These are phyloP conservation scores for Hypoxylon cercidicola DNA, from an alignment of 495 filamentous ascomycete species.

Conservation along the genomic window DNA sequence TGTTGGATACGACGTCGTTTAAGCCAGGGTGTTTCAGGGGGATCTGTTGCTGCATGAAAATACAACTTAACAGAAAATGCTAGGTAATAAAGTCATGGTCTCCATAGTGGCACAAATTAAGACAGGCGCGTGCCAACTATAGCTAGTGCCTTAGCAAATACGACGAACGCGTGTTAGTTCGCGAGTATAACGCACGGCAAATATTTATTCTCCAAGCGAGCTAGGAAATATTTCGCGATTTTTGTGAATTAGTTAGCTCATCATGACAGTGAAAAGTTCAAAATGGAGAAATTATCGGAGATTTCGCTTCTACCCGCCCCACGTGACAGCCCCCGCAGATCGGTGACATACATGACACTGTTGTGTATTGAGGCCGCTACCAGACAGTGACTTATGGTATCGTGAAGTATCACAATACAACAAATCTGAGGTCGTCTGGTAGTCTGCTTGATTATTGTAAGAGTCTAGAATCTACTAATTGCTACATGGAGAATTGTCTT, in stretches of 20 bases:
- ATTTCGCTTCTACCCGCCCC: neutral
- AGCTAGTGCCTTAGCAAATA: constrained; percentile 8
- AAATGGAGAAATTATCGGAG: neutral
- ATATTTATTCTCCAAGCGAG: neutral
- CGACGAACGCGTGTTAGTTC: neutral
- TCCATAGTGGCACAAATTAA: constrained; percentile 3
- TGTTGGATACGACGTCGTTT: constrained; percentile 8
- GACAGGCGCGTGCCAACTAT: neutral
- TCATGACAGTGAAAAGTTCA: neutral
- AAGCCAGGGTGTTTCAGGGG: constrained; percentile 26
- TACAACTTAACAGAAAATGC: constrained; percentile 15
- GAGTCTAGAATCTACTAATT: too few species aligned
- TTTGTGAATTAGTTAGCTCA: neutral
- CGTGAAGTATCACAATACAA: too few species aligned
- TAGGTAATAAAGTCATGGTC: neutral
- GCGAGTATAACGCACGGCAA: neutral
- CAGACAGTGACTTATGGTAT: too few species aligned
- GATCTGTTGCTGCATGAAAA: constrained; percentile 13
- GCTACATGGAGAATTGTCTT: too few species aligned
- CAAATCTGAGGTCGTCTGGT: too few species aligned
- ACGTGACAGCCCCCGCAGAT: neutral
- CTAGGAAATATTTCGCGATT: neutral
- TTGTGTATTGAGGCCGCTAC: too few species aligned
- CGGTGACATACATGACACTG: neutral
- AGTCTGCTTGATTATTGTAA: too few species aligned